Evolutionary conservation across 805 yeast species (phyloP).

Genomic region (Candida andamanensis): DNA sequence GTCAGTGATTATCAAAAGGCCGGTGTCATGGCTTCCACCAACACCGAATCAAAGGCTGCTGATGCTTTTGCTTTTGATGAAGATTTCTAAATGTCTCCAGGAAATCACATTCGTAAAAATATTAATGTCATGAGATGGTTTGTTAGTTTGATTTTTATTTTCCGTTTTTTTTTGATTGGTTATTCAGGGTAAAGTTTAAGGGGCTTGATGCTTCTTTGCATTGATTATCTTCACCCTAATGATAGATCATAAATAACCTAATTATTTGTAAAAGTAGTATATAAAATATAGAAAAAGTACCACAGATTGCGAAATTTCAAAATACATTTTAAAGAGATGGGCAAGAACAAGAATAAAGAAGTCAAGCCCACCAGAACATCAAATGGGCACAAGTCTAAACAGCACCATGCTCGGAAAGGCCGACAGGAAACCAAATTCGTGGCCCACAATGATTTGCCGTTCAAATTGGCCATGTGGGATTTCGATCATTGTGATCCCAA

Average conservation of each 20-base stretch:
- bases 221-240: slow-evolving; percentile 2
- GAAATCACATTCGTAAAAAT: too few species aligned
- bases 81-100: slow-evolving; percentile 72
- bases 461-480: slow-evolving; percentile 97
- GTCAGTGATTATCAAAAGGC: slow-evolving; percentile 99
- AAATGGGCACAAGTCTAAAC: slow-evolving; percentile 54
- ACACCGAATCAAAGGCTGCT: slow-evolving; percentile 41
- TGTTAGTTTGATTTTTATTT: neutral
- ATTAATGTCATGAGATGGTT: neutral
- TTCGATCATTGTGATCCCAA: slow-evolving; percentile 98
- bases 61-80: slow-evolving; percentile 82
- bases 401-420: slow-evolving; percentile 41
- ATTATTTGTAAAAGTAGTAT: too few species aligned
- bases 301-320: too few species aligned
- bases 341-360: slow-evolving; percentile 51
- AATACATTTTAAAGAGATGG: too few species aligned
- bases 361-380: slow-evolving; percentile 42
- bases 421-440: slow-evolving; percentile 39
- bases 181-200: too few species aligned
- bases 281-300: too few species aligned
- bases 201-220: too few species aligned
- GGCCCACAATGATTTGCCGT: slow-evolving; percentile 37
- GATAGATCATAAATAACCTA: too few species aligned
- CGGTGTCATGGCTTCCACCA: slow-evolving; percentile 85
- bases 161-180: neutral